Conservation (phyloP, 352 stramenopile genomes). For the Elongisporangium senticosum region DNA sequence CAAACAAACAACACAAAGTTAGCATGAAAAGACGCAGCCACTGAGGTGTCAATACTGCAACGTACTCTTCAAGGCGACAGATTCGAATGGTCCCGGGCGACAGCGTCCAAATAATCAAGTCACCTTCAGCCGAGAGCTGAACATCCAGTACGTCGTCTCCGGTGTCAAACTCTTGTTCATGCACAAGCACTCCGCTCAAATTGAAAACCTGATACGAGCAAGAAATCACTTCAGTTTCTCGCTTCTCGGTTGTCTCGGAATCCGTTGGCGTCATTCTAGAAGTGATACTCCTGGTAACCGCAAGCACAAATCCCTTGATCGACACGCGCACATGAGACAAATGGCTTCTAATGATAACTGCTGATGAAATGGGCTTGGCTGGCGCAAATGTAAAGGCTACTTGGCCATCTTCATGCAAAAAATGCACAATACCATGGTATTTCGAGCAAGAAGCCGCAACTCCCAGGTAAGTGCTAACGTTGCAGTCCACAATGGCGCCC, state of each 20-base stretch:
- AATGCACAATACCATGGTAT: constrained; percentile 52
- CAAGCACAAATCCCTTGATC: constrained; percentile 57
- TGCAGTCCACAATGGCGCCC: constrained; percentile 45
- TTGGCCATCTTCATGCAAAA: constrained; percentile 63
- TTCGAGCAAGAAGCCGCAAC: constrained; percentile 61
- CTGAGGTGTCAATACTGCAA: constrained; percentile 2
- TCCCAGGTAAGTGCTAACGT: constrained; percentile 56
- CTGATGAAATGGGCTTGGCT: constrained; percentile 6
- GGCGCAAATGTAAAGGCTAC: constrained; percentile 64
- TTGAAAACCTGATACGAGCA: constrained; percentile 59
- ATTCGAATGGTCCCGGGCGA: constrained; percentile 39
- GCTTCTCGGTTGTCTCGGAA: background rate
- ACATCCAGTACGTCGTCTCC: constrained; percentile 41
- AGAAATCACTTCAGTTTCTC: constrained; percentile 2
- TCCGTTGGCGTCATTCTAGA: constrained; percentile 1
- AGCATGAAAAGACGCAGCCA: background rate
- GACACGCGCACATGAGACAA: constrained; percentile 48
- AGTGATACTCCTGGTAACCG: constrained; percentile 20
- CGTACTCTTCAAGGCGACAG: constrained; percentile 80
- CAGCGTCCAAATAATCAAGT: constrained; percentile 67
- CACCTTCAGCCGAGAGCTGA: constrained; percentile 60
- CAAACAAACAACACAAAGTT: constrained; percentile 6
- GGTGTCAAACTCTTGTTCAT: constrained; percentile 30
- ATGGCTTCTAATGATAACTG: constrained; percentile 2
- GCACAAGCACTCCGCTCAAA: constrained; percentile 53